Percentiles rank a stretch among this genome's conserved stretches.
Conservation (phyloP, 2,329 filamentous ascomycete species). For the Apiospora kogelbergensis region DNA sequence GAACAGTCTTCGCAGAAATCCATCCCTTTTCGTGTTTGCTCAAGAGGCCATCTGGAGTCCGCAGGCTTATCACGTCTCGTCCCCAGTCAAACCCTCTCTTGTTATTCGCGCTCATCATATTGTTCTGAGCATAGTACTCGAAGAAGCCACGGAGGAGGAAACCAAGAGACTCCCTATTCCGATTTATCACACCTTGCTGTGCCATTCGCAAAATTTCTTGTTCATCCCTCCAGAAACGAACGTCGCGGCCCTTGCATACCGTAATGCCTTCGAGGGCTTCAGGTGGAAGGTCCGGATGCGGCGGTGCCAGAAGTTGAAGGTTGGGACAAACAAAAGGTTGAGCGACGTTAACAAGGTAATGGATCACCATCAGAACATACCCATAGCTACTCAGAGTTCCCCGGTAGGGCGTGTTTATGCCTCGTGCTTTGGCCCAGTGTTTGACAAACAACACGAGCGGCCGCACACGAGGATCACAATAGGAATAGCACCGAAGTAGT, state of each 20-base stretch:
- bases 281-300: constrained; percentile 36
- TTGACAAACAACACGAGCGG: constrained; percentile 85
- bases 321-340: constrained; percentile 83
- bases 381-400: constrained; percentile 88
- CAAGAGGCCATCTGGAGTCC: constrained; percentile 68
- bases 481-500: constrained; percentile 79
- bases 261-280: constrained; percentile 39
- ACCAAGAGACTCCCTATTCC: constrained; percentile 70
- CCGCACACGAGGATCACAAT: constrained; percentile 74
- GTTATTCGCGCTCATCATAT: constrained; percentile 49
- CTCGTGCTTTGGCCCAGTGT: constrained; percentile 82
- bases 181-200: constrained; percentile 56
- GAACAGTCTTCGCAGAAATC: constrained; percentile 75
- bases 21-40: constrained; percentile 80
- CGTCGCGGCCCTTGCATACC: constrained; percentile 63
- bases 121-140: constrained; percentile 73
- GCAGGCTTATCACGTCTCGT: constrained; percentile 74
- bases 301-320: constrained; percentile 60
- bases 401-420: constrained; percentile 83
- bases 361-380: constrained; percentile 88
- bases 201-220: constrained; percentile 65
- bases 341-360: constrained; percentile 83
- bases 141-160: constrained; percentile 80
- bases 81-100: constrained; percentile 75
- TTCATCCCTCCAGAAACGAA: constrained; percentile 79